Evolutionary conservation across 495 filamentous ascomycete genomes (phyloP), one percentile per base, ranked within the genome.

Genomic region (Xylaria flabelliformis): DNA sequence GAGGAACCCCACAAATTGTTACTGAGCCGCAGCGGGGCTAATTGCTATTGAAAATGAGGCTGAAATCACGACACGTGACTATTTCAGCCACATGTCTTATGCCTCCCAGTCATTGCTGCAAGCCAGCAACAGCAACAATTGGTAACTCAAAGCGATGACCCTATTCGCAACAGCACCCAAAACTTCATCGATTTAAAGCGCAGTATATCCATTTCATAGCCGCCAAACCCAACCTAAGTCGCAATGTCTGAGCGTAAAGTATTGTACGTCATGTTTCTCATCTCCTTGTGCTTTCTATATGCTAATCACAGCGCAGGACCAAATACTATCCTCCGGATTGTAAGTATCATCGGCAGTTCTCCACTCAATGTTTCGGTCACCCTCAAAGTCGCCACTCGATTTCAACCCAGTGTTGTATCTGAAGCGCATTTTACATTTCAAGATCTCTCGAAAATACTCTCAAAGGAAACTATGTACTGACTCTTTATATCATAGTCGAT

Each of bases 161-260:
- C 8, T 24, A 51, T 51, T 53, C 9, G 12, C 15, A 26, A 10
- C 58, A 3, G 1, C 10, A 39, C n/a, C n/a, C 58, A 21, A 7
- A 61, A 21, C 19, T 3, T 59, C 55, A 8, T 17, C 55, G 5
- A 26, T 34, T 39, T 17, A 1, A 59, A 15, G 32, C 34, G 39
- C 36, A 1, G 6, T 17, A 42, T 21, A 59, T 32, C 9, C 26
- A 15, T 13, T 61, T 61, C 24, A 32, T 29, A 17, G 1, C 32
- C 36, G 24, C 19, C 41, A 51, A 51, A 13, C 15, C 17, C 7
- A 19, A 67, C 24, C 8, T 58, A 29, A 61, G 41, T 72, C 82
- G 86, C 74, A 73, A 97, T 97, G 94, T 97, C 94, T 80, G 94
- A 97, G 85, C 93, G 94, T 78, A 97, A 97, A 85, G 94, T 97